Evolutionary conservation across 495 filamentous ascomycete genomes (phyloP).

Genomic region (Tuber brumale): DNA sequence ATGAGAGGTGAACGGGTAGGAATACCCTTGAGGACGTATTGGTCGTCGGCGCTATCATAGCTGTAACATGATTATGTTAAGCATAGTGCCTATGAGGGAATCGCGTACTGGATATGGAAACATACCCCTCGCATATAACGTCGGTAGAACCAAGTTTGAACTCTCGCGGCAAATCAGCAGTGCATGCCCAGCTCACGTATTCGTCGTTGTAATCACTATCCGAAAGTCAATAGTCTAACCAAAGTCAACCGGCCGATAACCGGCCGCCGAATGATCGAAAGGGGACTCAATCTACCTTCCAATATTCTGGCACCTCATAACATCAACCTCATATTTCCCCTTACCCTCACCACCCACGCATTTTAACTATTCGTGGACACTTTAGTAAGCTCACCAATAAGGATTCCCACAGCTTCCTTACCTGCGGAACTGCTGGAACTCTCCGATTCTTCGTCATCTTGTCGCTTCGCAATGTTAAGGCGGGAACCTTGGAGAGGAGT

Average conservation of each 20-base stretch:
- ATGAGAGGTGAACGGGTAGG: conserved; percentile 19
- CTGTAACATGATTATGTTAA: conserved; percentile 9
- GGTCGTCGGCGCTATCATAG: conserved; percentile 66
- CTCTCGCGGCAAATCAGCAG: conserved; percentile 67
- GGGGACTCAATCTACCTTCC: conserved; percentile 47
- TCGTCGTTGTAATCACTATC: conserved; percentile 55
- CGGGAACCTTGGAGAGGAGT: conserved; percentile 67
- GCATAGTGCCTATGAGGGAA: neutral
- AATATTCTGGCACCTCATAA: conserved; percentile 82
- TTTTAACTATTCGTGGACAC: conserved; percentile 49
- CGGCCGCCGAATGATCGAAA: no score
- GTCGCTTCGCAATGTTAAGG: conserved; percentile 65
- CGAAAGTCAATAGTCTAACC: neutral
- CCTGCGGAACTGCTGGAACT: conserved; percentile 67
- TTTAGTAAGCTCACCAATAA: neutral
- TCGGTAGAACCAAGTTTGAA: conserved; percentile 88
- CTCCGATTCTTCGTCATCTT: conserved; percentile 66
- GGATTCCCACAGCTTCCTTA: conserved; percentile 20
- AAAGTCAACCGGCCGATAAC: neutral
- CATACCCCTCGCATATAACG: conserved; percentile 75
- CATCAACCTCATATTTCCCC: conserved; percentile 62
- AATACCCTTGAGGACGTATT: conserved; percentile 79
- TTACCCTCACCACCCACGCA: conserved; percentile 64
- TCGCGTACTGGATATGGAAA: neutral
- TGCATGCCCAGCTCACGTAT: conserved; percentile 85